phyloP scores from a whole-genome alignment of 1,139 yeast genomes.

The Pichia sorboxylosa region DNA sequence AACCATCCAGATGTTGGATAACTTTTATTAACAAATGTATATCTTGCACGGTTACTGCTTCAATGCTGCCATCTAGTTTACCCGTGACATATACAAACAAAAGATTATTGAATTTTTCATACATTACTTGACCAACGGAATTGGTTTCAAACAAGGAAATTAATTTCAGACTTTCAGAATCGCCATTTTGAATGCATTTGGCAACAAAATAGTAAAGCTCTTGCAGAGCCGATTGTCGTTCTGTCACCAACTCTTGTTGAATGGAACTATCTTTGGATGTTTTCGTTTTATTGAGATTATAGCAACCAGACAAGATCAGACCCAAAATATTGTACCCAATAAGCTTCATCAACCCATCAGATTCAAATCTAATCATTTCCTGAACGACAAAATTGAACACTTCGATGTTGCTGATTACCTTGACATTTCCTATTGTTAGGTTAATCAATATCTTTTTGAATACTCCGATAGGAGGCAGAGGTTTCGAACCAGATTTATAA shows the following conservation, averaged over 20 bases:
- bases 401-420: background rate
- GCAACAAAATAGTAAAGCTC: background rate
- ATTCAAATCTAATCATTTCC: background rate
- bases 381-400: constrained; percentile 3
- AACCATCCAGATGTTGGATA: no score
- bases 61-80: no score
- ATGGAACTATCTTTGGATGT: background rate
- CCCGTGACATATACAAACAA: no score
- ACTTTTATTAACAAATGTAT: no score
- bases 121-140: no score
- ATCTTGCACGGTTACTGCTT: no score
- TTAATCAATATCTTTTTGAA: constrained; percentile 74
- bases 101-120: no score
- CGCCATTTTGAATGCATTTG: no score
- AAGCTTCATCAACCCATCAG: background rate
- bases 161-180: no score
- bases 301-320: background rate
- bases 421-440: constrained; percentile 63
- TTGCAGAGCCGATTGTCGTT: background rate
- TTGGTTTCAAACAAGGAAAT: no score
- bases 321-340: background rate
- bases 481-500: background rate
- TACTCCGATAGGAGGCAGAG: constrained; percentile 27
- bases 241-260: background rate
- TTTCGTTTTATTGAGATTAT: background rate